Evolutionary conservation across 2,329 filamentous ascomycete species (phyloP).

Genomic region (Xylariaceae sp.): DNA sequence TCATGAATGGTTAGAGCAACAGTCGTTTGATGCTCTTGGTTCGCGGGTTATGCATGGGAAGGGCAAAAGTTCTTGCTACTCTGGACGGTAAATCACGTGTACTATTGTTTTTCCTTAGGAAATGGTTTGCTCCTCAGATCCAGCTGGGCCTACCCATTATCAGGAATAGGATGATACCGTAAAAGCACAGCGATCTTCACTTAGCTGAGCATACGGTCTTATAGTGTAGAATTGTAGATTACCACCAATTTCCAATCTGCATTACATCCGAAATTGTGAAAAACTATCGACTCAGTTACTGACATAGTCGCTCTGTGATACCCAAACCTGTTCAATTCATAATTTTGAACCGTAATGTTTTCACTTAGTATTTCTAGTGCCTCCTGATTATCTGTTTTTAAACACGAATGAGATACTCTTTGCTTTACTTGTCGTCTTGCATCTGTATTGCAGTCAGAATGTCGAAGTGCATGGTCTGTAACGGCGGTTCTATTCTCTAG

Average conservation of each 20-base stretch:
- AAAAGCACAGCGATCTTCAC: constrained; percentile 30
- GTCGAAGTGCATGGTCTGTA: too few species aligned
- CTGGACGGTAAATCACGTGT: constrained; percentile 37
- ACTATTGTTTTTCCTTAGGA: constrained; percentile 41
- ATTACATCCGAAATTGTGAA: background rate
- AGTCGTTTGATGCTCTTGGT: constrained; percentile 31
- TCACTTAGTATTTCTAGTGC: too few species aligned
- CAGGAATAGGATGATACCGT: constrained; percentile 41
- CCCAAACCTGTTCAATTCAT: background rate
- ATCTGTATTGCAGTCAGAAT: too few species aligned
- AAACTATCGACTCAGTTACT: background rate
- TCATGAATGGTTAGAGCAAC: constrained; percentile 33
- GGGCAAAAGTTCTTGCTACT: constrained; percentile 38
- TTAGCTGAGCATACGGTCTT: constrained; percentile 22
- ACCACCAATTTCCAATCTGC: constrained; percentile 17
- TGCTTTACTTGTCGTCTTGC: too few species aligned
- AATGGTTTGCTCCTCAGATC: constrained; percentile 33
- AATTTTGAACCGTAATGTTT: too few species aligned
- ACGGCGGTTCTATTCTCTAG: too few species aligned
- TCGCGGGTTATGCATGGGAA: constrained; percentile 36
- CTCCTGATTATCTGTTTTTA: too few species aligned
- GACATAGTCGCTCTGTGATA: background rate
- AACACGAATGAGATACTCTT: too few species aligned
- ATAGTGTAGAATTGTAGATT: constrained; percentile 29
- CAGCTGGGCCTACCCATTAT: constrained; percentile 33